phyloP scores from a whole-genome alignment of 2,329 filamentous ascomycete species.

The Diaporthe sp. region DNA sequence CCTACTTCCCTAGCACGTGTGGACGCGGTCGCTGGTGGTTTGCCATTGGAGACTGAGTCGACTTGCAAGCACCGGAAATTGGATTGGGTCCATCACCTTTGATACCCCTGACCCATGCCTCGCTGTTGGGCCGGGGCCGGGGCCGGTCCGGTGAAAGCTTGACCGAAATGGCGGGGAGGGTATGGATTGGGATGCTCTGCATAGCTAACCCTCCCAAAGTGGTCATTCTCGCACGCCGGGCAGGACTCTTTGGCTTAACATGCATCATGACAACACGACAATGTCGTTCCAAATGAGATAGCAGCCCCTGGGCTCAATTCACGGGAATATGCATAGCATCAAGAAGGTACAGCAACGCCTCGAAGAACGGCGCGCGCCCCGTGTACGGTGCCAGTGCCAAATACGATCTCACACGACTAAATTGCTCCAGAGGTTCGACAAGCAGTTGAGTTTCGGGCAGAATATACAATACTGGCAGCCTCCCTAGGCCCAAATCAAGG shows the following conservation, averaged over 20 bases:
- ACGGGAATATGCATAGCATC: neutral
- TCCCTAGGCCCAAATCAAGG: neutral
- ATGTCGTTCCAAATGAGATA: no score
- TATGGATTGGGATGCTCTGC: neutral
- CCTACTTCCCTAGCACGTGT: slow-evolving; percentile 37
- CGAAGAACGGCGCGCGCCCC: neutral
- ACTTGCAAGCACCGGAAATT: slow-evolving; percentile 36
- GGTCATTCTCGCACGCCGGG: no score
- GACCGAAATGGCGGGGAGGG: slow-evolving; percentile 1
- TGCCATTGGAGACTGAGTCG: slow-evolving; percentile 30
- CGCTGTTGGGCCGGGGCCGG: slow-evolving; percentile 20
- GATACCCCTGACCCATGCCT: slow-evolving; percentile 33
- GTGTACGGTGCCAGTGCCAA: neutral
- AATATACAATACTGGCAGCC: neutral
- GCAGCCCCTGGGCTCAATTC: neutral
- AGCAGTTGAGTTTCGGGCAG: neutral
- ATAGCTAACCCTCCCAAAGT: neutral
- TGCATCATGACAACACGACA: neutral
- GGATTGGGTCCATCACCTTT: slow-evolving; percentile 10
- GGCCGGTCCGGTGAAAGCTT: slow-evolving; percentile 30
- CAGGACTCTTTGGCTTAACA: neutral
- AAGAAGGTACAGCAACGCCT: neutral
- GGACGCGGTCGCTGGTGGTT: slow-evolving; percentile 33
- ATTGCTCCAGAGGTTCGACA: neutral
- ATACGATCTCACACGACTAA: neutral